These are phyloP conservation scores for Xylaria sp. DNA, from an alignment of 2,329 filamentous ascomycete genomes.

Conservation along the genomic window DNA sequence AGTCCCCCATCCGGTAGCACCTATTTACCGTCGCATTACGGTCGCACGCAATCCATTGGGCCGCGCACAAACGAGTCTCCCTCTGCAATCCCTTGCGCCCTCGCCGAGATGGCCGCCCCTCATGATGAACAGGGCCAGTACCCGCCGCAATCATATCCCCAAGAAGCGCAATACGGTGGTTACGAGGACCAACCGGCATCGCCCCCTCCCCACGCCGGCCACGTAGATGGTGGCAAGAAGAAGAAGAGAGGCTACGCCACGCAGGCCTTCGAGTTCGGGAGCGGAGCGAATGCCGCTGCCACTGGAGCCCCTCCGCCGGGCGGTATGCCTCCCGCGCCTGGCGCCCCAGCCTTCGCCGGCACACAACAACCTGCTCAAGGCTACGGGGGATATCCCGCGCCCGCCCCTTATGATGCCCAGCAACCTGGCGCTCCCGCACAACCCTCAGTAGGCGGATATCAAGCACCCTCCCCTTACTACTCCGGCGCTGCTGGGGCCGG, in stretches of 20 bases:
- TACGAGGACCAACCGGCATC: constrained; percentile 56
- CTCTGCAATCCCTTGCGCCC: constrained; percentile 41
- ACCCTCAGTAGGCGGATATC: constrained; percentile 70
- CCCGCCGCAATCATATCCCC: constrained; percentile 55
- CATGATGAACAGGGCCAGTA: constrained; percentile 66
- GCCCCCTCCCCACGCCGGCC: constrained; percentile 50
- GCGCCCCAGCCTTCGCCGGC: constrained; percentile 56
- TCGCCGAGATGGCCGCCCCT: constrained; percentile 66
- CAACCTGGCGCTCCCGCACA: constrained; percentile 55
- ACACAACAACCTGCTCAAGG: constrained; percentile 55
- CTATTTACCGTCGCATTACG: constrained; percentile 18
- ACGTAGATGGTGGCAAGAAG: constrained; percentile 69
- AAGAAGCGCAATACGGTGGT: constrained; percentile 55
- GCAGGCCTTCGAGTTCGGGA: constrained; percentile 92
- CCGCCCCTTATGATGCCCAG: constrained; percentile 56
- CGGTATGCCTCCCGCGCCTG: constrained; percentile 47
- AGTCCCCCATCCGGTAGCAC: constrained; percentile 14
- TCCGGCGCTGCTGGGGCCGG: constrained; percentile 64
- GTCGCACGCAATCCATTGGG: constrained; percentile 1
- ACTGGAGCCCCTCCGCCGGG: constrained; percentile 53
- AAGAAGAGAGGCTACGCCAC: constrained; percentile 97
- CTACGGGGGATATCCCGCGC: constrained; percentile 69
- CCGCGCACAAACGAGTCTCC: constrained; percentile 14
- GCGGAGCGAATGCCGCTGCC: constrained; percentile 81
- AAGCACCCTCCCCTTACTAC: constrained; percentile 75